Evolutionary conservation across 345 rosid species (phyloP).

Genomic region (Populus davidiana): DNA sequence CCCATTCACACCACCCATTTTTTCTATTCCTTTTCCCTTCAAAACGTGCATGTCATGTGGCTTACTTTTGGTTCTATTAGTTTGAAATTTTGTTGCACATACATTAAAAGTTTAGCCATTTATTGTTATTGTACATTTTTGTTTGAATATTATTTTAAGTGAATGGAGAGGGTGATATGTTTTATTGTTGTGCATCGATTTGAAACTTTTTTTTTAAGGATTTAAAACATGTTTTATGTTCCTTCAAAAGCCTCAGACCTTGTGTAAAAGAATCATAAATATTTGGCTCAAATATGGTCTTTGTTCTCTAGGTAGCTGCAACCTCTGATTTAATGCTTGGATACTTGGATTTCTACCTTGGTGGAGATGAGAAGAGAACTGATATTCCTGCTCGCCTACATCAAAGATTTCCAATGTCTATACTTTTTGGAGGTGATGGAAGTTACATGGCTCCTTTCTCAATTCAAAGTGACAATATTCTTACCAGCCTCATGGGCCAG

Average conservation of each 20-base stretch:
- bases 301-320: slow-evolving; percentile 73
- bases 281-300: not conserved
- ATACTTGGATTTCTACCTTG: slow-evolving; percentile 94
- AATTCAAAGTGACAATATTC: slow-evolving; percentile 86
- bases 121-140: not conserved
- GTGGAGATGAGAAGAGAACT: slow-evolving; percentile 93
- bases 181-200: not conserved
- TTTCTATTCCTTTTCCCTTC: not conserved
- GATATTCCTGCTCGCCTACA: slow-evolving; percentile 81
- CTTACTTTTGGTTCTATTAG: not conserved
- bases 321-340: slow-evolving; percentile 94
- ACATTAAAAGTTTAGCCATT: not conserved
- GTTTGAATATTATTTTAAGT: not conserved
- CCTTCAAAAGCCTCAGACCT: not conserved
- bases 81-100: not conserved
- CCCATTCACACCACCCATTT: not conserved
- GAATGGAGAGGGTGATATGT: not conserved
- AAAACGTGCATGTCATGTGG: not conserved
- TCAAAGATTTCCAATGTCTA: slow-evolving; percentile 77
- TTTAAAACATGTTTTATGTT: not conserved
- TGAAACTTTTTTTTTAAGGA: not conserved
- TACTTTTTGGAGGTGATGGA: slow-evolving; percentile 96
- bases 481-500: slow-evolving; percentile 90
- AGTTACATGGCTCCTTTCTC: slow-evolving; percentile 96
- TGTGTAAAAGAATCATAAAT: not conserved